Conservation (phyloP, 2,329 filamentous ascomycete genomes). For the Penicillium sp. region DNA sequence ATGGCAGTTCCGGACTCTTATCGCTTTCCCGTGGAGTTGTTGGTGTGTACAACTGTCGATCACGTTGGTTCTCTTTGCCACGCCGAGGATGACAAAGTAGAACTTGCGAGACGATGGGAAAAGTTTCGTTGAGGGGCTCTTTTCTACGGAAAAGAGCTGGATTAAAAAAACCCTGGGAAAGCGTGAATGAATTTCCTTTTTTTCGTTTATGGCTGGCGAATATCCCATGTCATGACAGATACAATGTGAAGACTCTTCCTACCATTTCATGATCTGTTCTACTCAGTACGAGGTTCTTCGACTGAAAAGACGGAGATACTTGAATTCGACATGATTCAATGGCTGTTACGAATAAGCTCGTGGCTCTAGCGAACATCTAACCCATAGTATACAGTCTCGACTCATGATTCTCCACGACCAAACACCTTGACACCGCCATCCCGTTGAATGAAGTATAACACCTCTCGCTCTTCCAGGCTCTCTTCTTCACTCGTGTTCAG, state of each 20-base stretch:
- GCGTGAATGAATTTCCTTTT: slow-evolving; percentile 42
- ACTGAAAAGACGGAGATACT: background rate
- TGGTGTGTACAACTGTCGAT: slow-evolving; percentile 36
- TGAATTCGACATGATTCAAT: background rate
- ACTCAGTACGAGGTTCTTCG: slow-evolving; percentile 2
- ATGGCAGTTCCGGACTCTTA: slow-evolving; percentile 34
- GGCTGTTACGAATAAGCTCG: background rate
- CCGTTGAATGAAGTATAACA: slow-evolving; percentile 75
- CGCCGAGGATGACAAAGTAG: slow-evolving; percentile 22
- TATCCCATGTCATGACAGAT: slow-evolving; percentile 41
- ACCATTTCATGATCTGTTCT: slow-evolving; percentile 16
- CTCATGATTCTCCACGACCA: slow-evolving; percentile 67
- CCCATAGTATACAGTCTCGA: slow-evolving; percentile 4
- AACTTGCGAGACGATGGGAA: slow-evolving; percentile 27
- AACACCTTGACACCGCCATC: slow-evolving; percentile 83
- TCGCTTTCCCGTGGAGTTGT: slow-evolving; percentile 39
- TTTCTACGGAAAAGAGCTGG: slow-evolving; percentile 22
- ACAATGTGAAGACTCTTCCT: slow-evolving; percentile 39
- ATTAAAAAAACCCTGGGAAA: slow-evolving; percentile 34
- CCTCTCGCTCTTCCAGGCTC: slow-evolving; percentile 61
- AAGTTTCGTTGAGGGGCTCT: slow-evolving; percentile 31
- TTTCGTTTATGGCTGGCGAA: slow-evolving; percentile 40
- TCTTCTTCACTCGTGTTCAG: slow-evolving; percentile 32
- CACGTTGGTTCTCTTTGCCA: slow-evolving; percentile 32
- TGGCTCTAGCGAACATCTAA: background rate